A percentile compares a stretch with the other conserved stretches of the same genome.
phyloP scores from a whole-genome alignment of 2,329 filamentous ascomycete species.

The Peltaster fructicola region DNA sequence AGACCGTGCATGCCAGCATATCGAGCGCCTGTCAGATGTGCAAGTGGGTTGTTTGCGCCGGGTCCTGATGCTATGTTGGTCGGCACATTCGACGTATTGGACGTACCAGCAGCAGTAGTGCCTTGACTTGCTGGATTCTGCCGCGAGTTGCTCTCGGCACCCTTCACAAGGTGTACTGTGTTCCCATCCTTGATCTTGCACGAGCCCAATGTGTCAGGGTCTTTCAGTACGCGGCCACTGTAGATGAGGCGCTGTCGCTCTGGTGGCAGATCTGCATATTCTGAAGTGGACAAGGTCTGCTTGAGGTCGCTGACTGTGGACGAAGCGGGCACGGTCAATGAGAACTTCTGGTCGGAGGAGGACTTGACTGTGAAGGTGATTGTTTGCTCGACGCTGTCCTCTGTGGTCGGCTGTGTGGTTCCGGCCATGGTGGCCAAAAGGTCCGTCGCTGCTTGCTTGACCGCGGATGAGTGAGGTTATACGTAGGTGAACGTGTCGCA shows the following conservation, averaged over 20 bases:
- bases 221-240: slow-evolving; percentile 91
- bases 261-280: slow-evolving; percentile 71
- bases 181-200: slow-evolving; percentile 96
- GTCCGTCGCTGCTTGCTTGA: background rate
- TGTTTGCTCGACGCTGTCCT: slow-evolving; percentile 38
- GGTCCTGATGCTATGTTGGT: slow-evolving; percentile 62
- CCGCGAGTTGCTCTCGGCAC: slow-evolving; percentile 68
- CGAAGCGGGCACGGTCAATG: slow-evolving; percentile 58
- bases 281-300: slow-evolving; percentile 61
- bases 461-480: slow-evolving; percentile 1
- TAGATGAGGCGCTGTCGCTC: slow-evolving; percentile 93
- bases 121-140: slow-evolving; percentile 37
- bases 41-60: slow-evolving; percentile 73
- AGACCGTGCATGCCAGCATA: slow-evolving; percentile 86
- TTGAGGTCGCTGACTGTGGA: slow-evolving; percentile 77
- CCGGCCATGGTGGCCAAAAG: slow-evolving; percentile 39
- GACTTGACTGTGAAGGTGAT: slow-evolving; percentile 96
- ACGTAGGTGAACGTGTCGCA: background rate
- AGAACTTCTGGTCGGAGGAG: slow-evolving; percentile 75
- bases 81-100: slow-evolving; percentile 44
- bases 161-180: slow-evolving; percentile 92
- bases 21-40: slow-evolving; percentile 76
- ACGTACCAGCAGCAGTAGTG: slow-evolving; percentile 22
- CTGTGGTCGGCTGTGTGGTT: slow-evolving; percentile 38
- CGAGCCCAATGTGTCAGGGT: slow-evolving; percentile 63